Percentiles rank a stretch among this genome's conserved stretches.
Conservation (phyloP, 306 rosid genomes). For the Potentilla sterilis region DNA sequence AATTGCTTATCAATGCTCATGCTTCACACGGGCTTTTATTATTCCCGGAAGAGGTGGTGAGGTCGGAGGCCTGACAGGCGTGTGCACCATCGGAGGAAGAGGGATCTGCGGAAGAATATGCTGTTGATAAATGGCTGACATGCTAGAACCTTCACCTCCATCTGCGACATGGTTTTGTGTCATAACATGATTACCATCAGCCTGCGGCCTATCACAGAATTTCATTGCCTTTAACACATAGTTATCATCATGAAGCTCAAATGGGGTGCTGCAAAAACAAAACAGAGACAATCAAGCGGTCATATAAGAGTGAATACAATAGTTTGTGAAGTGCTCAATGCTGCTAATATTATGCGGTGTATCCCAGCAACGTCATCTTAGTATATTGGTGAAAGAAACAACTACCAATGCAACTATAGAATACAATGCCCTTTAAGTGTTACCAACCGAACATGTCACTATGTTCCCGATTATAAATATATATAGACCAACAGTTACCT, state of each 20-base stretch:
- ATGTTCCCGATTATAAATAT: not conserved
- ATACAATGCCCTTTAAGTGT: not conserved
- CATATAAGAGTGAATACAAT: not conserved
- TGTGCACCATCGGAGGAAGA: slow-evolving; percentile 39
- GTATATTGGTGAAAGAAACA: not conserved
- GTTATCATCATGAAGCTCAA: slow-evolving; percentile 96
- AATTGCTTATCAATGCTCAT: slow-evolving; percentile 54
- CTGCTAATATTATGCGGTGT: not conserved
- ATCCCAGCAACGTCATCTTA: not conserved
- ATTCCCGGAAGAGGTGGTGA: slow-evolving; percentile 96
- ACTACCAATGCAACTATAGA: not conserved
- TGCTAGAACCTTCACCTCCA: slow-evolving; percentile 78
- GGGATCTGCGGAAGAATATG: slow-evolving; percentile 29
- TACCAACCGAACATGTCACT: not conserved
- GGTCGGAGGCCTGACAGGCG: slow-evolving; percentile 63
- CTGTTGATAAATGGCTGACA: slow-evolving; percentile 59
- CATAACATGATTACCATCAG: slow-evolving; percentile 31
- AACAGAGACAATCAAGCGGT: not conserved
- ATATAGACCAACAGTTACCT: slow-evolving; percentile 47
- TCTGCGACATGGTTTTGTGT: slow-evolving; percentile 43
- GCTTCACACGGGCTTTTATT: slow-evolving; percentile 86
- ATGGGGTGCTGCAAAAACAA: slow-evolving; percentile 73
- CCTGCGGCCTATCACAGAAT: slow-evolving; percentile 59
- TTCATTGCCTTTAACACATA: slow-evolving; percentile 91
- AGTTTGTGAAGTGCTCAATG: not conserved